phyloP scores from a whole-genome alignment of 116 monocot genomes.

The Dioscorea cayenensis region DNA sequence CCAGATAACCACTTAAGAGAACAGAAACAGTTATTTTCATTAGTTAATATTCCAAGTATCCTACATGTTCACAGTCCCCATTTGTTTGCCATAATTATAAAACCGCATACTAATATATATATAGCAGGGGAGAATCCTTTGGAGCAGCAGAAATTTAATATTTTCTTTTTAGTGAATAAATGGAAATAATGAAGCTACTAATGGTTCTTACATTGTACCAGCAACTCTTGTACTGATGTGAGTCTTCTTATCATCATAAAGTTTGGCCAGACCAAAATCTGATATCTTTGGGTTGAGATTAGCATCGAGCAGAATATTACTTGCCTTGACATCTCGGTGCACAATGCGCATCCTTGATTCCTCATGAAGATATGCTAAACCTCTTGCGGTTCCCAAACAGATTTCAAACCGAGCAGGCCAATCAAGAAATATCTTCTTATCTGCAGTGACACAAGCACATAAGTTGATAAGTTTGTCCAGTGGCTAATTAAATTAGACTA shows the following conservation, averaged over 20 bases:
- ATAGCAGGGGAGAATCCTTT: too few relatives aligned
- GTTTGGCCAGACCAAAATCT: constrained; percentile 81
- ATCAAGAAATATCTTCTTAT: constrained; percentile 31
- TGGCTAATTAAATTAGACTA: too few relatives aligned
- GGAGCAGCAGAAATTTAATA: too few relatives aligned
- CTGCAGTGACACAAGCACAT: constrained; percentile 12
- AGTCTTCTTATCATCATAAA: constrained; percentile 72
- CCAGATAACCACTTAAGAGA: constrained; percentile 65
- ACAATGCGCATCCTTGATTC: constrained; percentile 51
- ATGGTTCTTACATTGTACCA: constrained; percentile 55
- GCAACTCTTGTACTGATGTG: constrained; percentile 72
- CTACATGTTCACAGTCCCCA: too few relatives aligned
- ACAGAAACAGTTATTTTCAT: not conserved
- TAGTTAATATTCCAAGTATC: too few relatives aligned
- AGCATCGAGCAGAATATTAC: constrained; percentile 70
- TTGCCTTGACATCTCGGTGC: constrained; percentile 80
- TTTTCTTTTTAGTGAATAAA: too few relatives aligned
- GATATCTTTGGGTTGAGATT: constrained; percentile 74
- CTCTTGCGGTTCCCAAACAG: constrained; percentile 64
- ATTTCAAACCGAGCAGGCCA: constrained; percentile 66
- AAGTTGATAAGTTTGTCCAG: not conserved
- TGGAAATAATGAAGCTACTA: too few relatives aligned
- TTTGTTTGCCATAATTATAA: too few relatives aligned
- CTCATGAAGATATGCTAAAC: constrained; percentile 71
- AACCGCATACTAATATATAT: too few relatives aligned